A percentile compares a stretch with the other conserved stretches of the same genome.
Conservation (phyloP, 495 filamentous ascomycete genomes). For the Aspergillus ostianus region DNA sequence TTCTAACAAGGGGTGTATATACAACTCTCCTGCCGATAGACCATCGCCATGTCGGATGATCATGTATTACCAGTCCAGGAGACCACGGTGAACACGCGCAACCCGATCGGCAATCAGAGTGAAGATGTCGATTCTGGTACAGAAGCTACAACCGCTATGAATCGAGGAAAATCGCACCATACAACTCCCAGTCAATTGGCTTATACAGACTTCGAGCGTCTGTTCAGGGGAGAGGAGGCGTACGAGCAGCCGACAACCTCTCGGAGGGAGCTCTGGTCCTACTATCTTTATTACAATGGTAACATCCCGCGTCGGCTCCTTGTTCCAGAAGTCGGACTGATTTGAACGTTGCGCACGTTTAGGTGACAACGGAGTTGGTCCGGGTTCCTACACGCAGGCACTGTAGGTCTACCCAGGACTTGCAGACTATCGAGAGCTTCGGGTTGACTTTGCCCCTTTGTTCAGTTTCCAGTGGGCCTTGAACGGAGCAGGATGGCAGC, state of each 20-base stretch:
- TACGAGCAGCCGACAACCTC: conserved; percentile 47
- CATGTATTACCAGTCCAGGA: not conserved
- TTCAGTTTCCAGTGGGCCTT: conserved; percentile 48
- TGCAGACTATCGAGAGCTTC: not conserved
- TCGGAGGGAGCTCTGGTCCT: conserved; percentile 47
- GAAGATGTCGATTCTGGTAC: not conserved
- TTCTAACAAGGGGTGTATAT: not conserved
- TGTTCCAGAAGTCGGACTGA: not conserved
- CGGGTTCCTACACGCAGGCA: conserved; percentile 45
- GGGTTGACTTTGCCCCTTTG: not conserved
- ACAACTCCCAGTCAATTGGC: not conserved
- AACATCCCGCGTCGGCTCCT: not conserved
- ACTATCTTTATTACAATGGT: conserved; percentile 51
- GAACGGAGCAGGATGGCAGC: conserved; percentile 43
- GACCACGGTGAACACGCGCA: not conserved
- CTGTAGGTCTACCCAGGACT: conserved; percentile 26
- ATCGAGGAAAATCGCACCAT: not conserved
- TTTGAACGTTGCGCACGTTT: not conserved
- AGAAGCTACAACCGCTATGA: not conserved
- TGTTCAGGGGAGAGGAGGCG: conserved; percentile 40
- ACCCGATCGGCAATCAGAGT: not conserved
- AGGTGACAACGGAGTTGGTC: conserved; percentile 51
- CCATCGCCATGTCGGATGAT: not conserved
- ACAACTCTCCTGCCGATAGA: not conserved
- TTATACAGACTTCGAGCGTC: conserved; percentile 31